Evolutionary conservation across 2,329 filamentous ascomycete species (phyloP), one percentile per base, ranked within the genome.

Genomic region (Ambrosiella xylebori): DNA sequence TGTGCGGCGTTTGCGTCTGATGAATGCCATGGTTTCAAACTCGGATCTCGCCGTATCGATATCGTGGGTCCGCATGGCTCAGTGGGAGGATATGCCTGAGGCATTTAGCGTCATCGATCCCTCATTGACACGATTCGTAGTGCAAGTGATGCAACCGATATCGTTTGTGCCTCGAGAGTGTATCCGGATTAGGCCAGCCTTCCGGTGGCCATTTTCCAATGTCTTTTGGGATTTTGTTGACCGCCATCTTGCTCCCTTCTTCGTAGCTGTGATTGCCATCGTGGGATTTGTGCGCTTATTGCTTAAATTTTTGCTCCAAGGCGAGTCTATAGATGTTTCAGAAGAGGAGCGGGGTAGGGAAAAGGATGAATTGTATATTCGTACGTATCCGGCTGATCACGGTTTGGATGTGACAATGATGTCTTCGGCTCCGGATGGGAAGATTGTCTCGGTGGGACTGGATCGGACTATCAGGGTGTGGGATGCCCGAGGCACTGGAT

Each of bases 41-140:
- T 52, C 27, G 6, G 35, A 36, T 37, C 37, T 47, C 1, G 54
- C 57, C 35, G 49, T 38, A 1, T 35, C 38, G 5, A 47, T 52
- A n/a, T 59, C 57, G 4, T 59, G 53, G 57, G 52, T 54, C 13
- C 39, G 40, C 19, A 41, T 58, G 35, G 51, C 57, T 17, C 15
- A 35, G 11, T 54, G 41, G 57, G 19, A 54, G 37, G 39, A 58
- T 12, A 54, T 41, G 8, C 50, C 50, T 3, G 86, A 90, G 65
- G 77, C 90, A 13, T 87, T 90, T 66, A 76, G 80, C n/a, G 78
- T 86, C 38, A 77, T 89, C 64, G 88, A 87, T 62, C 86, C 86
- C 6, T 73, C 76, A 57, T 78, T 81, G 1, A 77, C 86, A 65
- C 85, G 81, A 67, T 87, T 88, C 66, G 73, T 87, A 15, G 85